Evolutionary conservation across 176 grass and related monocot genomes (phyloP).

Genomic region (Bolboschoenus planiculmis): DNA sequence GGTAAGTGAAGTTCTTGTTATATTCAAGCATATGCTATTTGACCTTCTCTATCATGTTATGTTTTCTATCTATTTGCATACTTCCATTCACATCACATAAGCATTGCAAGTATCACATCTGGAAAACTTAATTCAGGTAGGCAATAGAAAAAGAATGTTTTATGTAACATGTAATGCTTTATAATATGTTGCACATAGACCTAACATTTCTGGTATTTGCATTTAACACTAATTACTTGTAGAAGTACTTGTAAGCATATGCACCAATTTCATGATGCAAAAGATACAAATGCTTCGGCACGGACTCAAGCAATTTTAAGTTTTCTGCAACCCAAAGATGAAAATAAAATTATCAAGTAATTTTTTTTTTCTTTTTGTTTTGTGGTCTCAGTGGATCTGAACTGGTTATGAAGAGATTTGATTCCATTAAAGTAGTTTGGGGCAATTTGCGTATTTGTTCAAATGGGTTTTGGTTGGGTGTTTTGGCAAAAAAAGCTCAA

Average conservation of each 20-base stretch:
- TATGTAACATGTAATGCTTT: background rate
- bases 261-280: background rate
- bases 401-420: background rate
- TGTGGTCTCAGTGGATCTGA: background rate
- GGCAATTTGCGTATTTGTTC: background rate
- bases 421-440: background rate
- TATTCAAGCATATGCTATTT: background rate
- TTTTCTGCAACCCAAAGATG: background rate
- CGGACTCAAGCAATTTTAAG: background rate
- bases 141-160: background rate
- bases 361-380: background rate
- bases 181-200: background rate
- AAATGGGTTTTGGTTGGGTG: background rate
- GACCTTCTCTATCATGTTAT: background rate
- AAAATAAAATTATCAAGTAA: background rate
- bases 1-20: constrained; percentile 26
- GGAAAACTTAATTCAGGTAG: background rate
- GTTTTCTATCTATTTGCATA: background rate
- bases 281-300: background rate
- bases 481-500: background rate
- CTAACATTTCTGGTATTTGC: background rate
- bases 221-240: background rate
- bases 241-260: background rate
- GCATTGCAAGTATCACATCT: background rate
- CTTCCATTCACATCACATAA: background rate